Evolutionary conservation across 305 asterid genomes (phyloP).

Genomic region (Caryopteris hybrid): DNA sequence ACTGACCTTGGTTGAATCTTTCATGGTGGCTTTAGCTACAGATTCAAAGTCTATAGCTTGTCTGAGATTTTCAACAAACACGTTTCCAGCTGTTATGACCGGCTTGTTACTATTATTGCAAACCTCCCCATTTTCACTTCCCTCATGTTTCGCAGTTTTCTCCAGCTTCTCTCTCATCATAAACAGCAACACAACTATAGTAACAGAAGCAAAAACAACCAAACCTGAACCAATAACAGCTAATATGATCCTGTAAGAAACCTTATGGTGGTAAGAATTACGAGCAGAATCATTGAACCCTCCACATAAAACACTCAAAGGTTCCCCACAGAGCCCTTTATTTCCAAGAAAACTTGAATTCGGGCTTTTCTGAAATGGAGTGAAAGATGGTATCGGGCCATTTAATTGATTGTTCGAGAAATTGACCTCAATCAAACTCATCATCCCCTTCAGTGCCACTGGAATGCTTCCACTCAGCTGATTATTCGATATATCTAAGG

Average conservation of each 20-base stretch:
- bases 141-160: constrained; percentile 40
- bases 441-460: constrained; percentile 66
- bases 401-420: constrained; percentile 69
- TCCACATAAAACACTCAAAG: constrained; percentile 55
- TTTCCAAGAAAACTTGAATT: constrained; percentile 75
- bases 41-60: constrained; percentile 96
- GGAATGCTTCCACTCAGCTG: constrained; percentile 80
- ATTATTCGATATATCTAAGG: constrained; percentile 78
- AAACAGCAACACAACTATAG: constrained; percentile 65
- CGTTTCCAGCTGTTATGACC: constrained; percentile 57
- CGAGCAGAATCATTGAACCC: constrained; percentile 37
- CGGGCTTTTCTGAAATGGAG: constrained; percentile 82
- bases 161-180: constrained; percentile 76
- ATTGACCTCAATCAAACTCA: constrained; percentile 85
- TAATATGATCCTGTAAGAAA: constrained; percentile 70
- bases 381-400: constrained; percentile 74
- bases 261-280: constrained; percentile 61
- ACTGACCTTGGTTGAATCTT: constrained; percentile 62
- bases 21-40: constrained; percentile 68
- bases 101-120: constrained; percentile 42
- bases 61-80: constrained; percentile 71
- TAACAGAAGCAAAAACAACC: constrained; percentile 77
- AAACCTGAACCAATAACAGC: constrained; percentile 89
- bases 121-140: constrained; percentile 22
- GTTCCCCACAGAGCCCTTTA: constrained; percentile 89